Conservation (phyloP, 2,329 filamentous ascomycete genomes). For the Coniochaeta sp. region DNA sequence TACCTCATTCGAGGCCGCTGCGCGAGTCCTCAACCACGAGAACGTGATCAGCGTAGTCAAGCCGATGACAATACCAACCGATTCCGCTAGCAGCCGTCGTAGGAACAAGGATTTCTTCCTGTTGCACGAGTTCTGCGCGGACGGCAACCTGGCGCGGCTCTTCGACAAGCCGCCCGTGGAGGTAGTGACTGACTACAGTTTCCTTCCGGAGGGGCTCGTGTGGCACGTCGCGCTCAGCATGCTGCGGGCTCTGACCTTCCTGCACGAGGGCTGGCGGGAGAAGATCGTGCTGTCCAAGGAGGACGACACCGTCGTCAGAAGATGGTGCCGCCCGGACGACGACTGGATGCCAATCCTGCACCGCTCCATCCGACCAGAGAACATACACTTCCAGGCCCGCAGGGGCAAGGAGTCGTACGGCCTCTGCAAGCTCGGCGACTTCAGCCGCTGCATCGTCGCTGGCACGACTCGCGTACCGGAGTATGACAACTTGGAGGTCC, state of each 20-base stretch:
- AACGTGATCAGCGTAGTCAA: conserved; percentile 33
- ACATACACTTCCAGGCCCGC: conserved; percentile 43
- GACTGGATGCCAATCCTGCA: conserved; percentile 45
- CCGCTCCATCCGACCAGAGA: conserved; percentile 35
- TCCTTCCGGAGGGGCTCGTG: conserved; percentile 44
- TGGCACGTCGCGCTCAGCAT: conserved; percentile 47
- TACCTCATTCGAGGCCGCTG: conserved; percentile 20
- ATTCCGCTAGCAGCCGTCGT: conserved; percentile 8
- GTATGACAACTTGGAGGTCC: conserved; percentile 5
- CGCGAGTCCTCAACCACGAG: conserved; percentile 38
- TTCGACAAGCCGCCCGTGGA: conserved; percentile 14
- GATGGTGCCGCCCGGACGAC: conserved; percentile 17
- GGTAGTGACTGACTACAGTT: conserved; percentile 15
- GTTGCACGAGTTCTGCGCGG: conserved; percentile 47
- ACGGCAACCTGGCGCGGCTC: conserved; percentile 37
- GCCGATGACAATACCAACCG: conserved; percentile 8
- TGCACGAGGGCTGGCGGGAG: conserved; percentile 38
- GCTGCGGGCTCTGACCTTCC: conserved; percentile 40
- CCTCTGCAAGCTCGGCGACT: conserved; percentile 45
- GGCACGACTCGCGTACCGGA: not conserved
- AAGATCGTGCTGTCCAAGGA: not conserved
- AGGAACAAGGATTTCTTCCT: conserved; percentile 20
- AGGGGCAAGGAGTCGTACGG: conserved; percentile 42
- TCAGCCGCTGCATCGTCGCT: conserved; percentile 15
- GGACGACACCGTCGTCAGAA: conserved; percentile 11